Evolutionary conservation across 805 yeast species (phyloP).

Genomic region (Lipomyces lipofer): DNA sequence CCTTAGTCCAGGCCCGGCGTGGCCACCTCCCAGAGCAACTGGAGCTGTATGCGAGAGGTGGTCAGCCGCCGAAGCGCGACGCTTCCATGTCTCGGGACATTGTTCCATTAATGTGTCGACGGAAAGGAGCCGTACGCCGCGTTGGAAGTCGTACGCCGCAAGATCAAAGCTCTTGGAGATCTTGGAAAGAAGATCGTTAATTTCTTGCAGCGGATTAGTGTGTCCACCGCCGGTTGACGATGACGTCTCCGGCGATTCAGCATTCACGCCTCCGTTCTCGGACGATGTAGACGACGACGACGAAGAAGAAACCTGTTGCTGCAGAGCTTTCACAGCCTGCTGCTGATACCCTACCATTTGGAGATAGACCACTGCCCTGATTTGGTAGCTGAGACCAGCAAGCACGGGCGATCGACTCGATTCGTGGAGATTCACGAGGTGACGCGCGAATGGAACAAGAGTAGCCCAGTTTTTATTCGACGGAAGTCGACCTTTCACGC

Average conservation of each 20-base stretch:
- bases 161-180: slow-evolving; percentile 17
- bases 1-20: slow-evolving; percentile 26
- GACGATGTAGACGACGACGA: neutral
- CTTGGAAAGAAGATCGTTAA: slow-evolving; percentile 3
- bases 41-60: neutral
- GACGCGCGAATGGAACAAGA: slow-evolving; percentile 26
- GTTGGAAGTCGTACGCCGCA: slow-evolving; percentile 29
- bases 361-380: slow-evolving; percentile 34
- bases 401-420: slow-evolving; percentile 19
- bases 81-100: slow-evolving; percentile 30
- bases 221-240: neutral
- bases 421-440: slow-evolving; percentile 27
- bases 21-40: slow-evolving; percentile 18
- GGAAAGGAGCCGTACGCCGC: slow-evolving; percentile 22
- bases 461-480: slow-evolving; percentile 32
- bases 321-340: slow-evolving; percentile 9
- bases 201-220: neutral
- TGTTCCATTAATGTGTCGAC: slow-evolving; percentile 13
- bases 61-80: slow-evolving; percentile 5
- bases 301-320: neutral
- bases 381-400: slow-evolving; percentile 28
- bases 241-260: slow-evolving; percentile 10
- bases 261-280: neutral
- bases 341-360: slow-evolving; percentile 26
- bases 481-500: slow-evolving; percentile 18